These are phyloP conservation scores for Rhizopogon sp. DNA, from an alignment of 768 basidiomycete species.

Conservation along the genomic window DNA sequence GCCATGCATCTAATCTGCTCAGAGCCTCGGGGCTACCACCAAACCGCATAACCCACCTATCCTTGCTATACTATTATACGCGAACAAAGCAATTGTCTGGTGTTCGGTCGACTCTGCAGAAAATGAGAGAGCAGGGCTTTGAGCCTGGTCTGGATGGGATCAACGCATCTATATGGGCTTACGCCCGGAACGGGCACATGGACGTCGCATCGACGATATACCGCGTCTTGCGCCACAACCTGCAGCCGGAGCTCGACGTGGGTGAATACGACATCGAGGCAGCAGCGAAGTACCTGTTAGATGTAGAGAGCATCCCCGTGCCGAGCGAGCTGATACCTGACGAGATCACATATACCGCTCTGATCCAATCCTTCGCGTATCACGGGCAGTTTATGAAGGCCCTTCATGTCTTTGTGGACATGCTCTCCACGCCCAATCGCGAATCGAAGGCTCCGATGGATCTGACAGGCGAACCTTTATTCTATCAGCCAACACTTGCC, in stretches of 20 bases:
- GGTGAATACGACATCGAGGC: slow-evolving; percentile 32
- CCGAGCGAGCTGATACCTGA: slow-evolving; percentile 47
- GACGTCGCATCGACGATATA: slow-evolving; percentile 62
- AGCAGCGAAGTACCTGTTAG: slow-evolving; percentile 33
- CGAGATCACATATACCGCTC: slow-evolving; percentile 56
- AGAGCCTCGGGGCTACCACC: slow-evolving; percentile 48
- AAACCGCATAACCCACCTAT: slow-evolving; percentile 58
- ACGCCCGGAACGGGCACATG: slow-evolving; percentile 43
- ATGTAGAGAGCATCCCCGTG: slow-evolving; percentile 42
- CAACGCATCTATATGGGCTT: slow-evolving; percentile 72
- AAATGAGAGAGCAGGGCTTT: slow-evolving; percentile 45
- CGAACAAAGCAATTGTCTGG: slow-evolving; percentile 41
- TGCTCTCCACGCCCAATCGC: slow-evolving; percentile 46
- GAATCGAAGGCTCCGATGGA: slow-evolving; percentile 28
- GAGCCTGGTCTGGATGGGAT: slow-evolving; percentile 60
- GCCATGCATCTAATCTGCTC: slow-evolving; percentile 51
- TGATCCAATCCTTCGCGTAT: slow-evolving; percentile 70
- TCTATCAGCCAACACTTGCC: slow-evolving; percentile 41
- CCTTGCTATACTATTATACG: slow-evolving; percentile 53
- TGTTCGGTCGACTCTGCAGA: slow-evolving; percentile 49
- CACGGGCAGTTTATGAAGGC: slow-evolving; percentile 58
- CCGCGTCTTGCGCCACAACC: slow-evolving; percentile 53
- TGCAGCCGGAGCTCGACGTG: slow-evolving; percentile 29
- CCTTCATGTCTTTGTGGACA: slow-evolving; percentile 59
- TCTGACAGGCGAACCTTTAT: slow-evolving; percentile 20